These are phyloP conservation scores for Papiliotrema nemorosa DNA, from an alignment of 1,284 basidiomycete species.

Conservation along the genomic window DNA sequence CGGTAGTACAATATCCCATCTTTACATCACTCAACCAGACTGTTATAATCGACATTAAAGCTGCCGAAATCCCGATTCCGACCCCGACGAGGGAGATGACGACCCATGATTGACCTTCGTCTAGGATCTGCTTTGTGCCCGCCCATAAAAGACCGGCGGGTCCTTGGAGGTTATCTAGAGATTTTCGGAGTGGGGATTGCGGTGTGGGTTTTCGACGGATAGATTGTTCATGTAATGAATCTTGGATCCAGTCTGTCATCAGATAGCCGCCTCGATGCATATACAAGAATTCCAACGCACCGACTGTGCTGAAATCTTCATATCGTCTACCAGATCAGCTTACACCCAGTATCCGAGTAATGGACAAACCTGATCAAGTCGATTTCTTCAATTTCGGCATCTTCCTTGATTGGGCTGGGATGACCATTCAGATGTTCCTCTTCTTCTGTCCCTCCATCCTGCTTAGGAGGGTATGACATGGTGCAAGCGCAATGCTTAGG, in stretches of 20 bases:
- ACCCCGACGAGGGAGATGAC: conserved; percentile 80
- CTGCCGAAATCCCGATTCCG: conserved; percentile 88
- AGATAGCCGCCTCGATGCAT: not conserved
- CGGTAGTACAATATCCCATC: conserved; percentile 92
- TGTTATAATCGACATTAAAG: conserved; percentile 91
- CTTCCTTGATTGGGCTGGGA: no score
- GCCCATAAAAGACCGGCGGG: conserved; percentile 60
- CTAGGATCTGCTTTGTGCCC: conserved; percentile 55
- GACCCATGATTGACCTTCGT: conserved; percentile 64
- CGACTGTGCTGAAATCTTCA: conserved; percentile 76
- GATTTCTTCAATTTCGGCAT: no score
- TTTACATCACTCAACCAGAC: conserved; percentile 98
- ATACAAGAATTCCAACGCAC: conserved; percentile 46
- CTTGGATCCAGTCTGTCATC: conserved; percentile 84
- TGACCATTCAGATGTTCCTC: no score
- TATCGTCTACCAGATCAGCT: conserved; percentile 39
- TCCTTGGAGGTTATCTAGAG: conserved; percentile 40
- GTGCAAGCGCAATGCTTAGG: no score
- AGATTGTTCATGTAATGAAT: conserved; percentile 80
- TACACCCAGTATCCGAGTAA: no score
- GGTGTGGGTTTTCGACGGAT: conserved; percentile 56
- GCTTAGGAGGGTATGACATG: no score
- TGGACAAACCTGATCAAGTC: no score
- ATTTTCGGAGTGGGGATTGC: conserved; percentile 34
- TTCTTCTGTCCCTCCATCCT: no score